Evolutionary conservation across 495 filamentous ascomycete species (phyloP).

Genomic region (Pseudevernia furfuracea): DNA sequence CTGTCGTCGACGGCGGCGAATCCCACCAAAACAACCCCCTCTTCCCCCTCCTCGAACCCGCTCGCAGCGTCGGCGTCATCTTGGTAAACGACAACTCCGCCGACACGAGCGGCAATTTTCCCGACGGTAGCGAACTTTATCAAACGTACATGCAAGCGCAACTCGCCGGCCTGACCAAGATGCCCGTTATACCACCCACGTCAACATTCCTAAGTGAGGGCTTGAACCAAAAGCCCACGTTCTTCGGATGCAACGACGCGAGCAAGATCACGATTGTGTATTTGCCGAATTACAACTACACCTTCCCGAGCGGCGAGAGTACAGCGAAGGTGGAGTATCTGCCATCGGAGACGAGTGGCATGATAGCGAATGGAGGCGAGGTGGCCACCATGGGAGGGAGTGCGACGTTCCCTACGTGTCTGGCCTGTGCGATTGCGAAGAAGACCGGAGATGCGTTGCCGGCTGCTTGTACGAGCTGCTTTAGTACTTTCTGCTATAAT

Average conservation of each 20-base stretch:
- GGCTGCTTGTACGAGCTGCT: conserved; percentile 34
- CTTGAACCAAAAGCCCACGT: conserved; percentile 35
- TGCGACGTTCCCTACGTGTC: conserved; percentile 31
- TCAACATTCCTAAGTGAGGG: conserved; percentile 33
- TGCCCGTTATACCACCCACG: conserved; percentile 37
- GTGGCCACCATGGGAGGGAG: conserved; percentile 32
- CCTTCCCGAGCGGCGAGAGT: conserved; percentile 29
- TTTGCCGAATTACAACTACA: conserved; percentile 37
- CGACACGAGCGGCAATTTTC: conserved; percentile 35
- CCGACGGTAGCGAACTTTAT: conserved; percentile 37
- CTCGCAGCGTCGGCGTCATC: conserved; percentile 36
- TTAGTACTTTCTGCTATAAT: conserved; percentile 33
- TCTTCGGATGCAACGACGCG: conserved; percentile 39
- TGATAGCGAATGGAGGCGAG: conserved; percentile 37
- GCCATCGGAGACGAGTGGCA: conserved; percentile 31
- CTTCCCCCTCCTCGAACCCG: conserved; percentile 39
- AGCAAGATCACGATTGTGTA: conserved; percentile 35
- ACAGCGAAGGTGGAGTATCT: conserved; percentile 35
- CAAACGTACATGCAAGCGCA: conserved; percentile 35
- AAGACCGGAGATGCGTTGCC: conserved; percentile 29
- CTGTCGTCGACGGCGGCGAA: conserved; percentile 40
- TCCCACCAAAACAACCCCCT: conserved; percentile 41
- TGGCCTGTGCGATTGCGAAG: conserved; percentile 39
- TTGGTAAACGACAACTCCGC: conserved; percentile 42
- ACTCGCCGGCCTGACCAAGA: conserved; percentile 28